Base-by-base conservation (phyloP, 768 basidiomycete genomes). In the Mycena latifolia region DNA sequence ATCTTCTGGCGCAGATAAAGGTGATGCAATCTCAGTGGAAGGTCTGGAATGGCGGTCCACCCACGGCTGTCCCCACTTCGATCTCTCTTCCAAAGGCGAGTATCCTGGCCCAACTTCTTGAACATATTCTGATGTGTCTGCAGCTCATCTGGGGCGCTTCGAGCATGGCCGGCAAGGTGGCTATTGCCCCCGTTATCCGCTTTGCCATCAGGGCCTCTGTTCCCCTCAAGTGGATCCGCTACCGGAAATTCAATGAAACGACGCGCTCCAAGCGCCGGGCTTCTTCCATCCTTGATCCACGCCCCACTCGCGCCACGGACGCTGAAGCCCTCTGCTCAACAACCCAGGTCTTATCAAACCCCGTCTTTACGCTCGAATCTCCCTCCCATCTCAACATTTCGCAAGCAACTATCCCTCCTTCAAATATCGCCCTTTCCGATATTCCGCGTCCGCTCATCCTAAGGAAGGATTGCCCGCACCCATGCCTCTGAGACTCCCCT, bases 221-320 rank as follows among this genome's bases (percentile, higher is more conserved):
- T 17, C 59, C 61, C 24, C 39, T 33, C 41, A 62, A 62, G 22
- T 61, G 59, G 59, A 43, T 28, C 37, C 50, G 59, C 25, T 22
- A 35, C 18, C 50, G 51, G 1, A 61, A 61, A 22, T 17, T 53
- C 59, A 61, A 27, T 4, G 58, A 60, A 39, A 28, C 47, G 15
- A 37, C 52, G 39, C 48, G 58, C 3, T 10, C 18, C 45, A 45
- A 35, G 27, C 61, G 61, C 33, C 52, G 43, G 14, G 53, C 54
- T 51, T 45, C 43, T 25, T 62, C 61, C 22, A 55, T 62, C 15
- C 53, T 55, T 29, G 61, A 62, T 54, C 33, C 61, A 24, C 61
- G 53, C 24, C 52, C 53, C 22, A 25, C 22, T 45, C 59, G 41
- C 25, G 33, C 28, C 27, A n/a, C n/a, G n/a, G n/a, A n/a, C n/a